Evolutionary conservation across 2,329 filamentous ascomycete species (phyloP).

Genomic region (Zymoseptoria tritici): DNA sequence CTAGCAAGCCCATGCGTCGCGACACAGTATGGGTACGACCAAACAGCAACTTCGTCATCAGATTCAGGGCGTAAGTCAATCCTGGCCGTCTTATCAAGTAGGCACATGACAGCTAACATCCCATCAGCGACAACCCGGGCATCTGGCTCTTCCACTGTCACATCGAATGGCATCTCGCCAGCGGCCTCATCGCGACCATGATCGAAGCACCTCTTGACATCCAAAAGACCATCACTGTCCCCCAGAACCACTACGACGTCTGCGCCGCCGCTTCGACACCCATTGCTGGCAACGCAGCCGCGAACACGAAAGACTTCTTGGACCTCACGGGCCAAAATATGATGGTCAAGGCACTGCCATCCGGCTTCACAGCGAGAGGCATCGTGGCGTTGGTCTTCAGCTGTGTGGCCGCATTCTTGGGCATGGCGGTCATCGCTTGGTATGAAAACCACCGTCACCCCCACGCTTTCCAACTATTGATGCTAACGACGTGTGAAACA

Average conservation of each 20-base stretch:
- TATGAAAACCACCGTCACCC: constrained; percentile 40
- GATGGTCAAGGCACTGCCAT: constrained; percentile 51
- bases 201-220: constrained; percentile 49
- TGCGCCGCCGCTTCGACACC: constrained; percentile 50
- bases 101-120: constrained; percentile 32
- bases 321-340: constrained; percentile 57
- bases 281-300: constrained; percentile 65
- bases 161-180: constrained; percentile 45
- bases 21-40: constrained; percentile 50
- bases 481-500: constrained; percentile 13
- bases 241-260: constrained; percentile 51
- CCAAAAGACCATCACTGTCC: constrained; percentile 54
- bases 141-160: constrained; percentile 45
- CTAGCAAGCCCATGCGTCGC: constrained; percentile 40
- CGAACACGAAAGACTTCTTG: constrained; percentile 56
- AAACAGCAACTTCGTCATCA: constrained; percentile 48
- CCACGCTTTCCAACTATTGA: not conserved
- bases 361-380: constrained; percentile 63
- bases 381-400: constrained; percentile 70
- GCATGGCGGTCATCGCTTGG: constrained; percentile 59
- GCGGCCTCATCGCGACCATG: constrained; percentile 46
- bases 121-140: constrained; percentile 16
- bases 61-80: constrained; percentile 39
- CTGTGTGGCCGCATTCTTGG: constrained; percentile 59
- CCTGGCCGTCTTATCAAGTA: constrained; percentile 29